Evolutionary conservation across 116 monocot species (phyloP).

Genomic region (Phalaenopsis hybrid): DNA sequence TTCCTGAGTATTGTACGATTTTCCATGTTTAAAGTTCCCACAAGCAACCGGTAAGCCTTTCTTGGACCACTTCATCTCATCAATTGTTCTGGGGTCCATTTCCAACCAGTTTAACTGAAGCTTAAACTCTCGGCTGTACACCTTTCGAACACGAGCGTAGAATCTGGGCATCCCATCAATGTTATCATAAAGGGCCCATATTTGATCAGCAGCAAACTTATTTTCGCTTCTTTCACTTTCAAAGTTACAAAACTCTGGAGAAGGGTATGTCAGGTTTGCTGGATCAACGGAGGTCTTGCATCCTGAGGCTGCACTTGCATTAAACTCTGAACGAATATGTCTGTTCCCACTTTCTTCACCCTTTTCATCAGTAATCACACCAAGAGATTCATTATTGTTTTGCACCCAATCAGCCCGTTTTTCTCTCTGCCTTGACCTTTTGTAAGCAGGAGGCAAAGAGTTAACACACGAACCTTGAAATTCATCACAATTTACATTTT

Average conservation of each 20-base stretch:
- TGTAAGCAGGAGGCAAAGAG: conserved; percentile 14
- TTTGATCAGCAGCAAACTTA: conserved; percentile 56
- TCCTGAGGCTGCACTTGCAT: conserved; percentile 4
- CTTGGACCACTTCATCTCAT: conserved; percentile 22
- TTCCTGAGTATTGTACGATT: conserved; percentile 18
- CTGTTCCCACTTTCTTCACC: neutral
- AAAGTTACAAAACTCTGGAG: conserved; percentile 84
- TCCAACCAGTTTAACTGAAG: conserved; percentile 72
- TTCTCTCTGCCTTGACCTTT: conserved; percentile 18
- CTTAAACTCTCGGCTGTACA: conserved; percentile 33
- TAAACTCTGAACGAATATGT: neutral
- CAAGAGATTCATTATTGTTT: neutral
- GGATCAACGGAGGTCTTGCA: conserved; percentile 5
- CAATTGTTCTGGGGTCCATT: conserved; percentile 22
- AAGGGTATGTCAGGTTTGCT: conserved; percentile 32
- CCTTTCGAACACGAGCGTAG: conserved; percentile 58
- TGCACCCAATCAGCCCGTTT: neutral
- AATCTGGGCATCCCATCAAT: conserved; percentile 89
- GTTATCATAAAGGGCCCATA: conserved; percentile 92
- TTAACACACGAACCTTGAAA: conserved; percentile 25
- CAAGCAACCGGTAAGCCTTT: conserved; percentile 31
- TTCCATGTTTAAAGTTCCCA: conserved; percentile 43
- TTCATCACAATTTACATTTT: conserved; percentile 44
- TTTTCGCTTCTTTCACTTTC: conserved; percentile 35
- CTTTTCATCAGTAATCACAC: neutral